Conservation (phyloP, 208 protist species). For the Zelonia costaricensis region DNA sequence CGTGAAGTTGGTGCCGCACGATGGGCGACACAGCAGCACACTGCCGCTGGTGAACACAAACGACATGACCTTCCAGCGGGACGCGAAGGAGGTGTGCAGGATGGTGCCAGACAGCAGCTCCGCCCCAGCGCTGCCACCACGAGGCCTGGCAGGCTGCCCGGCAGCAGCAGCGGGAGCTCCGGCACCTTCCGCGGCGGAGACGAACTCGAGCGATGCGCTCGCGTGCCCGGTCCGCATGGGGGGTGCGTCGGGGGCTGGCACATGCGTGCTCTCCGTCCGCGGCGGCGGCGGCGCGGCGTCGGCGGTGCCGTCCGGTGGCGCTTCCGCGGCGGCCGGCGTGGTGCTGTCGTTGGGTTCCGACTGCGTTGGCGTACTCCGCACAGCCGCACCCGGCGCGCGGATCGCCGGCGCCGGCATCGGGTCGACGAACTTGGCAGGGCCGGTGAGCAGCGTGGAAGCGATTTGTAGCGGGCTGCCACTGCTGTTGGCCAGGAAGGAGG, state of each 20-base stretch:
- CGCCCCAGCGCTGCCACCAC: background rate
- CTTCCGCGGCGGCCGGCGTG: no score
- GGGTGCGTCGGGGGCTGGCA: no score
- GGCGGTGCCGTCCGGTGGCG: slow-evolving; percentile 1
- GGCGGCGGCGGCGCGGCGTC: slow-evolving; percentile 6
- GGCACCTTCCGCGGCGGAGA: no score
- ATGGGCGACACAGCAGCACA: slow-evolving; percentile 45
- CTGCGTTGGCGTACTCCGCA: slow-evolving; percentile 1
- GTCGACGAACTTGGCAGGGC: no score
- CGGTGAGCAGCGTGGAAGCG: no score
- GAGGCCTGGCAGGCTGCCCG: no score
- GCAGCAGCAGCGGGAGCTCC: background rate
- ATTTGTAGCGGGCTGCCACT: no score
- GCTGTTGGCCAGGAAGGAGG: background rate
- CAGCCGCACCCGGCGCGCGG: slow-evolving; percentile 13
- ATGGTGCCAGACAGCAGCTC: slow-evolving; percentile 38
- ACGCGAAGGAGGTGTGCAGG: slow-evolving; percentile 40
- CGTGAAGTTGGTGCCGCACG: slow-evolving; percentile 49
- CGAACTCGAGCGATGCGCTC: no score
- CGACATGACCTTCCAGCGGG: slow-evolving; percentile 36
- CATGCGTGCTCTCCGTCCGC: no score
- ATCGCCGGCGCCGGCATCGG: background rate
- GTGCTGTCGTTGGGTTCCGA: no score
- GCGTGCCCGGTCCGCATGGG: no score
- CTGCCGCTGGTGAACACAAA: slow-evolving; percentile 61